Base-by-base conservation (phyloP, 202 grass and related monocot species). In the Saccharum hybrid region DNA sequence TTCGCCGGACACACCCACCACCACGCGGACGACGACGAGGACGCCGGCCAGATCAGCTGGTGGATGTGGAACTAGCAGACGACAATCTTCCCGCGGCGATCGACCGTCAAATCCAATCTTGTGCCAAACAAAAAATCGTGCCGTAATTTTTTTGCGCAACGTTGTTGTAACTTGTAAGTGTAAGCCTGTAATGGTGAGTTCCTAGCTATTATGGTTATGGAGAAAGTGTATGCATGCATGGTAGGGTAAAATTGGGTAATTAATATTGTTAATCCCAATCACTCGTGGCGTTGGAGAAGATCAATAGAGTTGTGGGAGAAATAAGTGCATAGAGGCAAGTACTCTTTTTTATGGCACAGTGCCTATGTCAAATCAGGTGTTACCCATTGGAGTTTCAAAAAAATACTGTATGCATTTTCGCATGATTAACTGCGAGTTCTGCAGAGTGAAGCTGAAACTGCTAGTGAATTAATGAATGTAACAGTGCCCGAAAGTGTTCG, bases 61-160 rank as follows among this genome's bases (percentile, higher is more conserved):
- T 92, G 90, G 90, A 87, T 94, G 83, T 94, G 92, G 92, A 90
- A 84, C 84, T 92, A 90, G 70, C 21, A 23, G n/a, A 38, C 34
- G n/a, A 52, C 10, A 1, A 7, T 70, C 66, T 57, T 69, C 79
- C 67, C 2, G 38, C 15, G 10, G 9, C 3, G n/a, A 60, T 39
- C 78, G 61, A 34, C 21, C 11, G 23, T 59, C 87, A 4, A 66
- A 59, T 74, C 33, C 21, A 21, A 56, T 56, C 52, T n/a, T 56
- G 49, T 54, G 66, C 80, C 60, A 67, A 73, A 41, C 63, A 71
- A 52, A 67, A 68, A 71, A 63, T 75, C 69, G 48, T 74, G 61
- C 23, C 33, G 59, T 33, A 0, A 18, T 36, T 81, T 68, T 70
- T 0, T 42, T 42, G 22, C 9, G 51, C 10, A 42, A 60, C 2